Conservation (phyloP, 164 flowering plant species). For the Brasenia schreberi region DNA sequence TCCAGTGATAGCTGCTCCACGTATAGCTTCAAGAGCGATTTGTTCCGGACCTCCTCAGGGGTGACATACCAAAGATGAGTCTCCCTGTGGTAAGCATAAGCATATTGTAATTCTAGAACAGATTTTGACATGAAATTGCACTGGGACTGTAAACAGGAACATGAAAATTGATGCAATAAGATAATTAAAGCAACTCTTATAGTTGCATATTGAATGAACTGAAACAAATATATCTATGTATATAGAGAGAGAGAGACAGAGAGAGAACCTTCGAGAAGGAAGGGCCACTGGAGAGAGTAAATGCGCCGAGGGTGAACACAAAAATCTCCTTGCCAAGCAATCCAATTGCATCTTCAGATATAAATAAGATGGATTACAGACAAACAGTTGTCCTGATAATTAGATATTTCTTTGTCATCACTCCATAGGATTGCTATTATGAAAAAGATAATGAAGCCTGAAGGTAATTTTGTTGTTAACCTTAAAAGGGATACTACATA, state of each 20-base stretch:
- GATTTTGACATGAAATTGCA: neutral
- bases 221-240: neutral
- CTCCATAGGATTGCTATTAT: no score
- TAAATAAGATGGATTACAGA: neutral
- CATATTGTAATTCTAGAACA: neutral
- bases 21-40: conserved; percentile 40
- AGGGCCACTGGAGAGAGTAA: conserved; percentile 26
- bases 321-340: conserved; percentile 27
- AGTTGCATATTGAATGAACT: neutral
- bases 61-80: conserved; percentile 75
- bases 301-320: conserved; percentile 15
- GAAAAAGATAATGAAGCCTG: no score
- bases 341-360: conserved; percentile 19
- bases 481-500: no score
- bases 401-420: no score
- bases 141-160: neutral
- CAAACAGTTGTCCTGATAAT: no score
- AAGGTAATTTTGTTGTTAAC: no score
- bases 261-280: conserved; percentile 42
- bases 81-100: conserved; percentile 36
- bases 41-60: conserved; percentile 61
- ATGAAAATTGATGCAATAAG: neutral
- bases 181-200: neutral
- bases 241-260: neutral
- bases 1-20: conserved; percentile 44